Evolutionary conservation across 2,329 filamentous ascomycete species (phyloP), one percentile per base, ranked within the genome.

Genomic region (Xylaria sp.): DNA sequence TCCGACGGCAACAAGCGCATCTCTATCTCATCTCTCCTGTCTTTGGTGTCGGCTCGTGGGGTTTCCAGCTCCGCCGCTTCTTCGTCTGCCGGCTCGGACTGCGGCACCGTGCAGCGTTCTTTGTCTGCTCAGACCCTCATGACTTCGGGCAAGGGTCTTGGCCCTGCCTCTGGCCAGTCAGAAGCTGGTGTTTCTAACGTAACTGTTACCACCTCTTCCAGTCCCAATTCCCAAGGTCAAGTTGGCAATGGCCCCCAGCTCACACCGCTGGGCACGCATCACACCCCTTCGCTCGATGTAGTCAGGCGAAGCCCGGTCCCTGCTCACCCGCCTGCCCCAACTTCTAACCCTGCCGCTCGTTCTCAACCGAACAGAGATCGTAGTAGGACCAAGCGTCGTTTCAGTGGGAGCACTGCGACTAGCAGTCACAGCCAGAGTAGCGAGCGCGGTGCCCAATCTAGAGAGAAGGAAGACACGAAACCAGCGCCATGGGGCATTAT

Each of bases 401-500:
- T 95, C 69, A 96, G 92, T 72, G 89, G 87, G 23, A 95, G 92
- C 76, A 94, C 91, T 40, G 89, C 83, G n/a, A 87, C 89, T 40
- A 95, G 91, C 78, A 95, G 90, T 74, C 87, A 92, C 65, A 95
- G 91, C 72, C 89, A 90, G 6, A 91, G 89, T 67, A 90, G 89
- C 68, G 92, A 94, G 57, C 81, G 89, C 57, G 81, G 81, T 28
- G 75, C 81, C 64, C 77, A 82, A 37, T 75, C 82, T 67, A 81
- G 83, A 65, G 84, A 89, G 71, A 86, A 84, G 73, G 84, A 89
- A 71, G 83, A 87, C 69, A 78, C 75, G 28, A 89, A 87, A 74
- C 84, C 86, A 9, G 82, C 86, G 3, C 83, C 85, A 1, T 84
- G 81, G 75, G 87, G 87, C 45, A 83, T 88, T 51, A 97, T 99